These are phyloP conservation scores for Candida dajiaensis DNA, from an alignment of 805 yeast species.

Conservation along the genomic window DNA sequence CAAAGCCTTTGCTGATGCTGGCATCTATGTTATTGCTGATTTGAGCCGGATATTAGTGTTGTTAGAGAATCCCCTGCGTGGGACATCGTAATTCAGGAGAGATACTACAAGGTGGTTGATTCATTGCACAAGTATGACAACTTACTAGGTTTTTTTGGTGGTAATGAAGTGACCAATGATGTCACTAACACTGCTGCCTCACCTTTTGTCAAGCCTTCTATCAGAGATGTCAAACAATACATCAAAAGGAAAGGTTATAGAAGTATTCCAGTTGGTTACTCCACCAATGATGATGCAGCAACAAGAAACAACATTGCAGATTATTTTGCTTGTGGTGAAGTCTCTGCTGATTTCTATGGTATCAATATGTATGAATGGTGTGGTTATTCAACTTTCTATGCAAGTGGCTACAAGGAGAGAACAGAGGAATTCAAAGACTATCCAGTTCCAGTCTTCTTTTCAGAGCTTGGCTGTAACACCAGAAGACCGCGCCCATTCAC, in stretches of 20 bases:
- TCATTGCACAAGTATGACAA: constrained; percentile 70
- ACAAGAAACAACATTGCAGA: constrained; percentile 77
- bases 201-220: constrained; percentile 92
- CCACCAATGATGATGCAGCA: constrained; percentile 81
- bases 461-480: constrained; percentile 75
- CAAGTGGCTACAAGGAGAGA: constrained; percentile 62
- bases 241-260: constrained; percentile 63
- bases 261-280: constrained; percentile 86
- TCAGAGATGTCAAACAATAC: constrained; percentile 81
- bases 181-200: constrained; percentile 80
- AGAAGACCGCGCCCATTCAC: constrained; percentile 65
- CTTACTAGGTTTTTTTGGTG: constrained; percentile 92
- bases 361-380: constrained; percentile 89
- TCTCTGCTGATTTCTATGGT: constrained; percentile 69
- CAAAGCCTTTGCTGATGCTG: constrained; percentile 69
- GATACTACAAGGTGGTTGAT: constrained; percentile 83
- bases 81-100: constrained; percentile 62
- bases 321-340: constrained; percentile 78
- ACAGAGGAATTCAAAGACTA: constrained; percentile 57
- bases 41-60: constrained; percentile 76
- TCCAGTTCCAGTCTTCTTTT: constrained; percentile 71
- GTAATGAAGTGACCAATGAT: constrained; percentile 93
- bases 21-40: constrained; percentile 88
- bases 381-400: constrained; percentile 53
- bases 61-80: constrained; percentile 73